Evolutionary conservation across 495 filamentous ascomycete genomes (phyloP).

Genomic region (Margaritispora aquatica): DNA sequence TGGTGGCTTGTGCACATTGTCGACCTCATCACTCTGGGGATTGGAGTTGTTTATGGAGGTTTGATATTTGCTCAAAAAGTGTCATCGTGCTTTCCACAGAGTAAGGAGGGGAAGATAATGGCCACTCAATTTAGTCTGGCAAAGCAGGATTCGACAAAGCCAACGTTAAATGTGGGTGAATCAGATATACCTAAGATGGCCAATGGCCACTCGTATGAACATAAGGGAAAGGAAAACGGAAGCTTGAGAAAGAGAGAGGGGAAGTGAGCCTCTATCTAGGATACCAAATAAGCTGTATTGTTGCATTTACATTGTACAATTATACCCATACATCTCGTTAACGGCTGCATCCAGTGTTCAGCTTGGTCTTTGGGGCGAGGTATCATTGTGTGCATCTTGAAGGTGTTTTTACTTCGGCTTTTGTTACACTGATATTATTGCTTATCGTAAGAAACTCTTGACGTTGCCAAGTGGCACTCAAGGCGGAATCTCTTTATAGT

Average conservation of each 20-base stretch:
- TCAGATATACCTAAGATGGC: neutral
- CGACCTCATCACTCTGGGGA: slow-evolving; percentile 49
- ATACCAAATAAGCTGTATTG: neutral
- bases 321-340: no score
- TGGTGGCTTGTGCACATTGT: slow-evolving; percentile 89
- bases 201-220: slow-evolving; percentile 6
- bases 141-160: neutral
- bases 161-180: neutral
- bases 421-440: no score
- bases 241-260: slow-evolving; percentile 13
- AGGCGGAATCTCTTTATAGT: no score
- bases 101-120: neutral
- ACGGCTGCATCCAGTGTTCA: no score
- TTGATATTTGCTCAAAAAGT: neutral
- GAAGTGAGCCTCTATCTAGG: neutral
- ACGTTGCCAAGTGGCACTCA: no score
- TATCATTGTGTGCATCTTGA: no score
- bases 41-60: slow-evolving; percentile 24
- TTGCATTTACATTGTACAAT: no score
- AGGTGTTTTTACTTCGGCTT: no score
- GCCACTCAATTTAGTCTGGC: neutral
- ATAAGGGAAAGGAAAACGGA: slow-evolving; percentile 6
- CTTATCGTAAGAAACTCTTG: no score
- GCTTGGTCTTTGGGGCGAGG: no score
- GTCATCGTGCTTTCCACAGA: neutral